Percentiles rank a stretch among this genome's conserved stretches.
These are phyloP conservation scores for Tuber magnatum DNA, from an alignment of 495 filamentous ascomycete genomes.

Conservation along the genomic window DNA sequence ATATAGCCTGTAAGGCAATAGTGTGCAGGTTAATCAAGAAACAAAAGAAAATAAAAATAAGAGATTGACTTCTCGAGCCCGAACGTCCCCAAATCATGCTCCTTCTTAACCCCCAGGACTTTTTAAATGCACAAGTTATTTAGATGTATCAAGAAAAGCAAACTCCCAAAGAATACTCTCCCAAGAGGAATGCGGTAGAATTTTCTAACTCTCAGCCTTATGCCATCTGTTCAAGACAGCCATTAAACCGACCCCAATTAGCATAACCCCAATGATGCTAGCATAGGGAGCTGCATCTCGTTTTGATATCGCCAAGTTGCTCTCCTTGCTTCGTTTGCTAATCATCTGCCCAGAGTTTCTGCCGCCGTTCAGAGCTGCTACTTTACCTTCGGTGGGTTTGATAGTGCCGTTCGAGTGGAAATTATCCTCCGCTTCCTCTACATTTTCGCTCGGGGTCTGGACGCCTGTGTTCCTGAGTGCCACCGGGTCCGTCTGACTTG, in stretches of 20 bases:
- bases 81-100: constrained; percentile 22
- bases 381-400: constrained; percentile 19
- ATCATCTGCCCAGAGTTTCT: constrained; percentile 12
- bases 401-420: constrained; percentile 21
- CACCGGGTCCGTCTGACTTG: constrained; percentile 45
- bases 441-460: constrained; percentile 21
- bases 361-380: constrained; percentile 19
- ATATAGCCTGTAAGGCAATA: constrained; percentile 9
- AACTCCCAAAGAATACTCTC: constrained; percentile 28
- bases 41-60: constrained; percentile 30
- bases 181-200: constrained; percentile 21
- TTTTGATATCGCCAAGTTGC: constrained; percentile 25
- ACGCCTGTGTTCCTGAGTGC: constrained; percentile 31
- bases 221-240: constrained; percentile 82
- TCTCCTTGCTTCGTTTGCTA: constrained; percentile 19
- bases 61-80: constrained; percentile 23
- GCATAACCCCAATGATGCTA: constrained; percentile 79
- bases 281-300: constrained; percentile 68
- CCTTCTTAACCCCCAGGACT: constrained; percentile 30
- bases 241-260: constrained; percentile 88
- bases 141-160: constrained; percentile 26
- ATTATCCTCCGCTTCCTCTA: constrained; percentile 1
- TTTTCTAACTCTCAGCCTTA: constrained; percentile 32
- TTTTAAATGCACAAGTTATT: constrained; percentile 35
- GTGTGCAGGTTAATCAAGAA: constrained; percentile 16